These are phyloP conservation scores for Kockovaella imperatae DNA, from an alignment of 768 basidiomycete genomes.

Conservation along the genomic window DNA sequence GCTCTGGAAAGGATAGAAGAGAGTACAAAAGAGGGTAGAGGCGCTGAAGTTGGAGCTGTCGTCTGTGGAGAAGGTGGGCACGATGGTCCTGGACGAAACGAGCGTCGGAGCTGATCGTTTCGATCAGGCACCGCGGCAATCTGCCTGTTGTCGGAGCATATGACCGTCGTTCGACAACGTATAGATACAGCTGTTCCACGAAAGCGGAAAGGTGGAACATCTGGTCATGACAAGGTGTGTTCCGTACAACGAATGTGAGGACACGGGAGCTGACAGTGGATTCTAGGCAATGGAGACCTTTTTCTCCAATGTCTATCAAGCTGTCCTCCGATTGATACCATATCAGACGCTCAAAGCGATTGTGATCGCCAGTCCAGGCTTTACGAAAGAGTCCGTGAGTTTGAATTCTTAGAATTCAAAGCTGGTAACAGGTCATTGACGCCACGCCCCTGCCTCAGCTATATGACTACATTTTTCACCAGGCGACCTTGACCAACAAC, in stretches of 20 bases:
- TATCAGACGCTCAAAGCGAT: constrained; percentile 75
- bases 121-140: constrained; percentile 70
- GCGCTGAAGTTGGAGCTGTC: constrained; percentile 91
- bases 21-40: constrained; percentile 81
- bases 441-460: constrained; percentile 22
- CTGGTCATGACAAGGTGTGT: constrained; percentile 74
- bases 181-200: constrained; percentile 83
- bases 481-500: constrained; percentile 70
- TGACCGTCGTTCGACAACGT: constrained; percentile 86
- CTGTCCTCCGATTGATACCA: constrained; percentile 84
- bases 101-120: constrained; percentile 4
- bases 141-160: constrained; percentile 90
- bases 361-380: constrained; percentile 94
- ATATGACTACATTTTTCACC: constrained; percentile 69
- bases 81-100: neutral
- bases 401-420: neutral
- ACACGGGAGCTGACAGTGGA: neutral
- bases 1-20: constrained; percentile 74
- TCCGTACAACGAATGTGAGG: neutral
- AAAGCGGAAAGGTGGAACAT: constrained; percentile 72
- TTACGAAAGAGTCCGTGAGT: constrained; percentile 76
- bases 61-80: constrained; percentile 80
- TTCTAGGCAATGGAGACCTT: constrained; percentile 64
- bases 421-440: neutral
- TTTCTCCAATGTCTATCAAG: constrained; percentile 73